Base-by-base conservation (phyloP, 345 rosid genomes). In the Euphorbia pulcherrima region DNA sequence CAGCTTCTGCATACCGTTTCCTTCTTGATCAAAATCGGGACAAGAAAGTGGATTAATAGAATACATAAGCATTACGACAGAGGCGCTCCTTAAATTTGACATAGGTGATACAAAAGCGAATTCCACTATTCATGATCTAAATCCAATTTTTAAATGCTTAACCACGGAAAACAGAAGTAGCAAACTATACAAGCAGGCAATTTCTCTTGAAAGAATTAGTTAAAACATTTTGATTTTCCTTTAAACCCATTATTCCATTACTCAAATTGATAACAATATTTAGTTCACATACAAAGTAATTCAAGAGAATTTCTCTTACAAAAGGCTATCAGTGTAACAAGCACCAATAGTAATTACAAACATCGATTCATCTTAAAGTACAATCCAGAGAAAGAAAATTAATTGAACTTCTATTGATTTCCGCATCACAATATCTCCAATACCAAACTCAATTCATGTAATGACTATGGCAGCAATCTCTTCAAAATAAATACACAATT, bases 11-110 rank as follows among this genome's bases (percentile, higher is more conserved):
- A 17, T 47, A 57, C 59, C 11, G 30, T 1, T 13, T 27, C 30
- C 26, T 27, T 16, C 67, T 29, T 30, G 56, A 56, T 39, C 62
- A 41, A 26, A 67, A 41, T 67, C 54, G 40, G 62, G n/a, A 56
- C 51, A 24, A 17, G 70, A 21, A 52, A 26, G 33, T 12, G 27
- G 21, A 52, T 20, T 8, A 21, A 35, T 26, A 26, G 21, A 37
- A 23, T 39, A 27, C 24, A 37, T 50, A 55, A 53, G 70, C 23
- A 53, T 14, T 29, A 26, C 13, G 2, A 17, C 41, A n/a, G 7
- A 65, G 40, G 48, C 13, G 27, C n/a, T 23, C 33, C 16, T 59
- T 59, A 37, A 64, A 28, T 47, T 13, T 50, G 58, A 12, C 18
- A 41, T 48, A 30, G 26, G 20, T n/a, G 51, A 50, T 20, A 18